phyloP scores from a whole-genome alignment of 2,329 filamentous ascomycete genomes.

The Periconia digitata region DNA sequence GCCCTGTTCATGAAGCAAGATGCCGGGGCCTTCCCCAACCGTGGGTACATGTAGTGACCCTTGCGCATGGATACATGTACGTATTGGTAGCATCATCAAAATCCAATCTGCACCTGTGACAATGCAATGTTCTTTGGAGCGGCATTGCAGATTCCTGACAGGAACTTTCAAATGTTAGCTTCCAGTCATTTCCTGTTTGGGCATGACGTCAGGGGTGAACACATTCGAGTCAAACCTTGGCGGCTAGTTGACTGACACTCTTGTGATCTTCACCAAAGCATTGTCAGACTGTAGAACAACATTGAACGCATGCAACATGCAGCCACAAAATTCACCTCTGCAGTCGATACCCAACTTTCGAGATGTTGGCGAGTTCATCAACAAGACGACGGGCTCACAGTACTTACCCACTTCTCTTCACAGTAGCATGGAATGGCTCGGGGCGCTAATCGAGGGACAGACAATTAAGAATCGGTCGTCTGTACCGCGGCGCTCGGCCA shows the following conservation, averaged over 20 bases:
- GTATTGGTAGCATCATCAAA: not conserved
- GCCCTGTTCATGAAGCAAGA: not conserved
- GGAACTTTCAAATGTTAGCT: no score
- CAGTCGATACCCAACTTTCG: conserved; percentile 41
- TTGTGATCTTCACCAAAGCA: not conserved
- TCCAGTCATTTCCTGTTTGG: not conserved
- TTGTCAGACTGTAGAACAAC: not conserved
- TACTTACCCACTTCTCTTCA: conserved; percentile 3
- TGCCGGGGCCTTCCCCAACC: not conserved
- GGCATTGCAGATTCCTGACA: not conserved
- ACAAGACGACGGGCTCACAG: conserved; percentile 21
- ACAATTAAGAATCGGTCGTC: conserved; percentile 25
- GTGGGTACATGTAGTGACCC: not conserved
- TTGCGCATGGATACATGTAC: not conserved
- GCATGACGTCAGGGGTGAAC: not conserved
- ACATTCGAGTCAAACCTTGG: not conserved
- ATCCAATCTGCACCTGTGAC: no score
- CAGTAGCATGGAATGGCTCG: not conserved
- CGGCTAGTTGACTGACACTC: not conserved
- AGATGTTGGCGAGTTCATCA: conserved; percentile 38
- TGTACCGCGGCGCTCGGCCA: conserved; percentile 41
- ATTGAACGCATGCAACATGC: conserved; percentile 1
- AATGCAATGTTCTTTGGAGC: not conserved
- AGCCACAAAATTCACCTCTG: conserved; percentile 16
- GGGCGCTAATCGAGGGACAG: conserved; percentile 12